Percentiles rank a stretch among this genome's conserved stretches.
phyloP scores from a whole-genome alignment of 371 early-diverging fungal species.

The Lichtheimia corymbifera region DNA sequence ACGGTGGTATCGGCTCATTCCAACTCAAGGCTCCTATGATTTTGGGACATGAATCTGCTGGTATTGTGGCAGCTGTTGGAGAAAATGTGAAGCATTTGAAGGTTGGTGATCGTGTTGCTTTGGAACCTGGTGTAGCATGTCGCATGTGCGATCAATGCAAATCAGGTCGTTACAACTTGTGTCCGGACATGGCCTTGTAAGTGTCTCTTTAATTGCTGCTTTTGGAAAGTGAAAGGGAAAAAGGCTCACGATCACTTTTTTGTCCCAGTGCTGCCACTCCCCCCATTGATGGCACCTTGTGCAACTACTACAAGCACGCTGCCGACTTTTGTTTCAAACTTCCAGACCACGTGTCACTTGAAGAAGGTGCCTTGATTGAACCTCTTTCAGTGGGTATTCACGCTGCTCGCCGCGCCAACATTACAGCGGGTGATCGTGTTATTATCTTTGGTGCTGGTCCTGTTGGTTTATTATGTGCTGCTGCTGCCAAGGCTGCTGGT shows the following conservation, averaged over 20 bases:
- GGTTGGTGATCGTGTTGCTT: slow-evolving; percentile 72
- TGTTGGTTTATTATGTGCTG: slow-evolving; percentile 54
- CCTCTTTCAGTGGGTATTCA: slow-evolving; percentile 52
- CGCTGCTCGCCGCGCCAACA: slow-evolving; percentile 59
- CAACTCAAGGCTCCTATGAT: slow-evolving; percentile 57
- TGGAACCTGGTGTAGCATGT: slow-evolving; percentile 69
- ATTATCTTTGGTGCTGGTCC: slow-evolving; percentile 65
- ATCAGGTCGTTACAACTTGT: slow-evolving; percentile 49
- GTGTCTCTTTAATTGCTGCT: slow-evolving; percentile 6
- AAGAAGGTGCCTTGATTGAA: slow-evolving; percentile 55
- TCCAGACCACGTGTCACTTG: slow-evolving; percentile 57
- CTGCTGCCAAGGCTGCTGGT: slow-evolving; percentile 56
- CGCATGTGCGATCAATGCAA: slow-evolving; percentile 60
- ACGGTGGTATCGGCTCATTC: slow-evolving; percentile 51
- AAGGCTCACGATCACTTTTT: slow-evolving; percentile 3
- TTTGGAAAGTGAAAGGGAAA: background rate
- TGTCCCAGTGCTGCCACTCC: slow-evolving; percentile 51
- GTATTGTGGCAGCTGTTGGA: slow-evolving; percentile 63
- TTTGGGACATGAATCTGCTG: slow-evolving; percentile 82
- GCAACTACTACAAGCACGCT: slow-evolving; percentile 51
- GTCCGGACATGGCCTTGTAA: slow-evolving; percentile 49
- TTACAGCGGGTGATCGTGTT: slow-evolving; percentile 67
- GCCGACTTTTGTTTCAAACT: slow-evolving; percentile 57
- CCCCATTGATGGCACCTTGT: slow-evolving; percentile 53
- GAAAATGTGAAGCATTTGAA: slow-evolving; percentile 50